A percentile compares a stretch with the other conserved stretches of the same genome.
These are phyloP conservation scores for Aspergillus quadrilineatus DNA, from an alignment of 2,329 filamentous ascomycete species.

Conservation along the genomic window DNA sequence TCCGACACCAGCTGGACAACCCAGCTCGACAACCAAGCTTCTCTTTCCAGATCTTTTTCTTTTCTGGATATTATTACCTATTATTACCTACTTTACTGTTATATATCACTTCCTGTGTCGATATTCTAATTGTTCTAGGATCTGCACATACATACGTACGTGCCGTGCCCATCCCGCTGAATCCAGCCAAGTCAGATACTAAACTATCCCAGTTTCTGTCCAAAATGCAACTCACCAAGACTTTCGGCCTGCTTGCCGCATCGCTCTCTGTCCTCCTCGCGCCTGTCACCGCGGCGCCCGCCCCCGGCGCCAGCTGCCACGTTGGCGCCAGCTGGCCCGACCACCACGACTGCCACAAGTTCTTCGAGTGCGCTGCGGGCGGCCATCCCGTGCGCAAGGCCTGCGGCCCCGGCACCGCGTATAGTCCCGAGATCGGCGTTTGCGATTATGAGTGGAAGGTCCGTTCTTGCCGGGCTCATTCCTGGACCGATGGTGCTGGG, in stretches of 20 bases:
- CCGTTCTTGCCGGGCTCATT: neutral
- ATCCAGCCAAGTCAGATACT: too few species aligned
- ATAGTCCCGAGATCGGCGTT: neutral
- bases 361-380: slow-evolving; percentile 1
- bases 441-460: slow-evolving; percentile 4
- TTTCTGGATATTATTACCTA: too few species aligned
- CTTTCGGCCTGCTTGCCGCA: neutral
- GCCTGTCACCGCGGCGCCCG: neutral
- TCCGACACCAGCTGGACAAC: too few species aligned
- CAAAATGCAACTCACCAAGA: neutral
- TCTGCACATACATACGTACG: too few species aligned
- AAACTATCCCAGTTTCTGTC: too few species aligned
- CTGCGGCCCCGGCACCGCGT: neutral
- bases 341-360: neutral
- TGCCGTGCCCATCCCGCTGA: too few species aligned
- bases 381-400: neutral
- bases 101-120: too few species aligned
- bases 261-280: neutral
- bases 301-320: neutral
- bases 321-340: neutral
- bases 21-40: too few species aligned
- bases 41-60: too few species aligned
- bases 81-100: too few species aligned
- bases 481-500: neutral
- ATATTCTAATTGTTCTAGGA: too few species aligned